Percentiles rank a stretch among this genome's conserved stretches.
Evolutionary conservation across 768 basidiomycete genomes (phyloP).

Genomic region (Lactifluus subvellereus): DNA sequence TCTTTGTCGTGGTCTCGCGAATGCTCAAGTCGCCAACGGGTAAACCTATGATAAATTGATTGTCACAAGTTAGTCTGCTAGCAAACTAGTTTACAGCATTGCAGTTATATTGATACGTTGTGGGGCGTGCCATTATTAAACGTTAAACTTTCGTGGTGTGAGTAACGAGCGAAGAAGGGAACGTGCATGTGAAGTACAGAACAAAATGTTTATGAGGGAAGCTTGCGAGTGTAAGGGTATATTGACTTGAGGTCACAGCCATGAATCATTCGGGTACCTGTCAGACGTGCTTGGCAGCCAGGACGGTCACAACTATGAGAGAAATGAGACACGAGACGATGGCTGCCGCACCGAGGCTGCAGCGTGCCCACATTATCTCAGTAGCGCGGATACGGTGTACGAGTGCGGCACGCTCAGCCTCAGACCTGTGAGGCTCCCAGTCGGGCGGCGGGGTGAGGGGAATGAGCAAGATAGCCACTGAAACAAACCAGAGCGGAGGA

Average conservation of each 20-base stretch:
- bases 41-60: neutral
- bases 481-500: constrained; percentile 45
- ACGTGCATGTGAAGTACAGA: neutral
- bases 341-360: constrained; percentile 32
- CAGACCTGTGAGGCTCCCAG: constrained; percentile 36
- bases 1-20: neutral
- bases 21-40: neutral
- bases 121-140: neutral
- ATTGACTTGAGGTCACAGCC: neutral
- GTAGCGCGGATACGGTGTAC: constrained; percentile 32
- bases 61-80: neutral
- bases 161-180: constrained; percentile 7
- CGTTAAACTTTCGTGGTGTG: neutral
- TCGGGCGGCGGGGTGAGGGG: constrained; percentile 36
- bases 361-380: constrained; percentile 40
- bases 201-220: neutral
- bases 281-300: constrained; percentile 21
- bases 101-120: neutral
- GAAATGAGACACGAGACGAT: constrained; percentile 23
- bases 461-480: constrained; percentile 36
- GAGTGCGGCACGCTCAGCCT: constrained; percentile 32
- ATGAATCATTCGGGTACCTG: neutral
- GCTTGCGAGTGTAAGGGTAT: neutral
- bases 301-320: constrained; percentile 21
- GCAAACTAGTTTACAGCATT: constrained; percentile 1